Percentiles rank a stretch among this genome's conserved stretches.
phyloP scores from a whole-genome alignment of 2,329 filamentous ascomycete species.

The Apiospora phragmitis region DNA sequence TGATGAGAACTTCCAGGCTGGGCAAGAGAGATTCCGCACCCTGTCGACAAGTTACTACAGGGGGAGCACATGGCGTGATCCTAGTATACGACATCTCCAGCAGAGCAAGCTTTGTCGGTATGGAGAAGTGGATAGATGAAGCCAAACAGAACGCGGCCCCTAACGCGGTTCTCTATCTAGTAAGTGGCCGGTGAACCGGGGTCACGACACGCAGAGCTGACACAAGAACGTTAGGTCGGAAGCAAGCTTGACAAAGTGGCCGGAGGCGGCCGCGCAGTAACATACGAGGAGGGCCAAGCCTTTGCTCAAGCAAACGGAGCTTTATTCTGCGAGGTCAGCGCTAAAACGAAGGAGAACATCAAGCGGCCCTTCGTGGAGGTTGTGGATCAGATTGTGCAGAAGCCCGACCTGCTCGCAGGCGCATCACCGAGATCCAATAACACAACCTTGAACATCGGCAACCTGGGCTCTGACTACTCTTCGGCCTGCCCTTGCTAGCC shows the following conservation, averaged over 20 bases:
- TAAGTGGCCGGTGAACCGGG: conserved; percentile 20
- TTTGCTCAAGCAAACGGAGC: conserved; percentile 47
- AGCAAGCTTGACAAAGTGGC: conserved; percentile 51
- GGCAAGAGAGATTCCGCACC: conserved; percentile 50
- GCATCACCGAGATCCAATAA: conserved; percentile 23
- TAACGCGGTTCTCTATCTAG: conserved; percentile 50
- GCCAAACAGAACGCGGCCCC: conserved; percentile 50
- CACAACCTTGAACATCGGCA: conserved; percentile 30
- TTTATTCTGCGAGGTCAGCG: conserved; percentile 54
- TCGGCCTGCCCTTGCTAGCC: conserved; percentile 28
- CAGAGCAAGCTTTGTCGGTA: conserved; percentile 49
- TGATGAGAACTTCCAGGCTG: conserved; percentile 34
- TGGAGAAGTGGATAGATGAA: conserved; percentile 57
- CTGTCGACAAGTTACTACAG: conserved; percentile 53
- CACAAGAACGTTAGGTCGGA: conserved; percentile 38
- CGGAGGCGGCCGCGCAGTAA: conserved; percentile 42
- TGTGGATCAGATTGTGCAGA: conserved; percentile 49
- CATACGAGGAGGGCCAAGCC: conserved; percentile 45
- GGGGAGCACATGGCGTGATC: conserved; percentile 48
- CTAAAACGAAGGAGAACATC: conserved; percentile 54
- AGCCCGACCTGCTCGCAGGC: conserved; percentile 41
- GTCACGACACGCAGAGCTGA: conserved; percentile 11
- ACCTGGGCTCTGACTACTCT: conserved; percentile 24
- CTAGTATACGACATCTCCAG: conserved; percentile 51
- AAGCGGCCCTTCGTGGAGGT: conserved; percentile 52